Evolutionary conservation across 2,329 filamentous ascomycete genomes (phyloP), one percentile per base, ranked within the genome.

Genomic region (Diaporthe destruens): DNA sequence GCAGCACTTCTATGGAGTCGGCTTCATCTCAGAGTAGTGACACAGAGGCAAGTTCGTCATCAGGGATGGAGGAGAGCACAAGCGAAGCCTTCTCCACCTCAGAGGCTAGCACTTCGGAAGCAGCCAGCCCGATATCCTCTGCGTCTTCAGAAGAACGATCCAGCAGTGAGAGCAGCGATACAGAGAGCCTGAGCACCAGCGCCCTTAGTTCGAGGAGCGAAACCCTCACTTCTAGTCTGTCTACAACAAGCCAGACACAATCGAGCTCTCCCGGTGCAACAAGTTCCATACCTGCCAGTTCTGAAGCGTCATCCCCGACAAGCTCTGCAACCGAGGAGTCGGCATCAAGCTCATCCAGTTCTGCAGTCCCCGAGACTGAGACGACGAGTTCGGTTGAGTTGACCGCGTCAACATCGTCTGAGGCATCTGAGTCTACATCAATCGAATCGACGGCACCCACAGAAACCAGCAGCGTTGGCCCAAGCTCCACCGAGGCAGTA

Each of bases 121-220:
- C 12, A 12, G 51, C 25, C 20, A 65, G 61, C 12, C n/a, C 12
- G 5, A 32, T 14, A 6, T 65, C 61, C 23, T 34, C 61, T 51
- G 29, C 29, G 5, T 65, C 61, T 65, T 65, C 61, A 51, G 29
- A 8, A 7, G 44, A 39, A 32, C 42, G 36, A 20, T 36, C 61
- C 1, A 65, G 44, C 29, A 65, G 44, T 25, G 61, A 7, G 16
- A 65, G 61, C 61, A 65, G 61, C 42, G 44, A 51, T 11, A 36
- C 32, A 6, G 44, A 34, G 20, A 51, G 44, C 32, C 44, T 36
- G 14, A 36, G 16, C 12, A 20, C n/a, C 18, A 51, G 44, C 23
- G 25, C 44, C 11, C 32, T 29, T 16, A 51, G 11, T n/a, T 49
- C 59, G 59, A 34, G 42, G 12, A 65, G 25, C 32, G n/a, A 39